Percentiles rank a stretch among this genome's conserved stretches.
Evolutionary conservation across 331 rosid species (phyloP).

Genomic region (Ulmus americana): DNA sequence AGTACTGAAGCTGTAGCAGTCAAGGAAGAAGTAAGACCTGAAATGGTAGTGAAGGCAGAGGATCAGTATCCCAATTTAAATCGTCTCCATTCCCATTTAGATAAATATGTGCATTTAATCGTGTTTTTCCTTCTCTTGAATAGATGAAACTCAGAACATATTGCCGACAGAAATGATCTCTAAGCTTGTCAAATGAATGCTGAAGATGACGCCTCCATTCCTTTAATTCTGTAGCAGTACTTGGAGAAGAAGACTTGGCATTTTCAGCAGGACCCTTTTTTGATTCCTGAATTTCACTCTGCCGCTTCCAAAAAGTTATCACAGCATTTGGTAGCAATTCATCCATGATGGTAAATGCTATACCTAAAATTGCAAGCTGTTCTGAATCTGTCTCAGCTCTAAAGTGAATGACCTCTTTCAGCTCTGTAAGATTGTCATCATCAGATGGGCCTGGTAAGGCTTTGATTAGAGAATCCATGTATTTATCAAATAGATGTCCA

Average conservation of each 20-base stretch:
- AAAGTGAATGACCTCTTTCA: slow-evolving; percentile 60
- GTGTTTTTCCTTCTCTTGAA: slow-evolving; percentile 90
- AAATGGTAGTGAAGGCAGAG: slow-evolving; percentile 91
- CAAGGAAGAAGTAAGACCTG: slow-evolving; percentile 54
- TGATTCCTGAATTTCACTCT: slow-evolving; percentile 45
- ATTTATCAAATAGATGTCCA: slow-evolving; percentile 67
- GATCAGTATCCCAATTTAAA: slow-evolving; percentile 51
- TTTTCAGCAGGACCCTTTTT: slow-evolving; percentile 44
- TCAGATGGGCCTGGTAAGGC: slow-evolving; percentile 82
- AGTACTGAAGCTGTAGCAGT: background rate
- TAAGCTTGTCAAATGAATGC: slow-evolving; percentile 85
- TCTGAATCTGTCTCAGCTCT: slow-evolving; percentile 94
- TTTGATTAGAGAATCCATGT: slow-evolving; percentile 81
- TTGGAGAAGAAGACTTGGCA: slow-evolving; percentile 40
- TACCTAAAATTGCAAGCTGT: slow-evolving; percentile 79
- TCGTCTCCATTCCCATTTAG: slow-evolving; percentile 54
- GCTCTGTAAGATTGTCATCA: slow-evolving; percentile 75
- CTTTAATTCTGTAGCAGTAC: slow-evolving; percentile 57
- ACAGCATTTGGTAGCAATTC: slow-evolving; percentile 75
- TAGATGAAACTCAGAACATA: slow-evolving; percentile 87
- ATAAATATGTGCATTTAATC: slow-evolving; percentile 77
- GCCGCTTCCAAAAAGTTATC: slow-evolving; percentile 57
- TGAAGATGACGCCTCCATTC: slow-evolving; percentile 95
- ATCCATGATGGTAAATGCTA: slow-evolving; percentile 86
- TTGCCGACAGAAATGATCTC: slow-evolving; percentile 88